Evolutionary conservation across 371 early-diverging fungal species (phyloP), one percentile per base, ranked within the genome.

Genomic region (Dinochytrium kinnereticum): DNA sequence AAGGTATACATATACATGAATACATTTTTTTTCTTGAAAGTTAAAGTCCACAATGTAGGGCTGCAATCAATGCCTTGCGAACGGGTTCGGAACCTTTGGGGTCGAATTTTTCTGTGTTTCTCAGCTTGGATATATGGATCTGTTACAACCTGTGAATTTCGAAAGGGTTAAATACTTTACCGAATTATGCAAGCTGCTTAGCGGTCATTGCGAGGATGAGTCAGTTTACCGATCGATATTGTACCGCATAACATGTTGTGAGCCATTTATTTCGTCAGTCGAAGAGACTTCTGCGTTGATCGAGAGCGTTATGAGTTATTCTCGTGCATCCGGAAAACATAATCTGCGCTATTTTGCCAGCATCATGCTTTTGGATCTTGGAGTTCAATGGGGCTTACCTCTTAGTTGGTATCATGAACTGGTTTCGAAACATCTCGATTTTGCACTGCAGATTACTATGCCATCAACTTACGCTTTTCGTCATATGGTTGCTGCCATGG

Each of bases 281-380:
- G 33, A 61, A 26, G 55, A 53, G 5, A 53, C 5, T 53, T n/a
- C 26, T 5, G 13, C 5, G 5, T 26, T n/a, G 55, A 26, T 53
- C 26, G 55, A 53, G 5, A 26, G 26, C n/a, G 26, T 53, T 13
- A 53, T 53, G 5, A 26, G n/a, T 5, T 53, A 13, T 53, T 13
- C 55, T 5, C 13, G 26, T 21, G 13, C 7, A 13, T 5, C 13
- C 24, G 26, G 26, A 26, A 13, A 53, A 24, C 13, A 13, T n/a
- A 53, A 26, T 53, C 55, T 53, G 13, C 55, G 55, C 24, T 53
- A 53, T 24, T 53, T 53, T 53, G 7, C 55, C n/a, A 53, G n/a
- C 24, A 53, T 26, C 26, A 24, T 53, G 55, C 55, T 53, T 7
- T 26, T 53, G 5, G 55, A 53, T 26, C 55, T 53, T 5, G 26